Base-by-base conservation (phyloP, 2,329 filamentous ascomycete genomes). In the Lachnellula hyalina region DNA sequence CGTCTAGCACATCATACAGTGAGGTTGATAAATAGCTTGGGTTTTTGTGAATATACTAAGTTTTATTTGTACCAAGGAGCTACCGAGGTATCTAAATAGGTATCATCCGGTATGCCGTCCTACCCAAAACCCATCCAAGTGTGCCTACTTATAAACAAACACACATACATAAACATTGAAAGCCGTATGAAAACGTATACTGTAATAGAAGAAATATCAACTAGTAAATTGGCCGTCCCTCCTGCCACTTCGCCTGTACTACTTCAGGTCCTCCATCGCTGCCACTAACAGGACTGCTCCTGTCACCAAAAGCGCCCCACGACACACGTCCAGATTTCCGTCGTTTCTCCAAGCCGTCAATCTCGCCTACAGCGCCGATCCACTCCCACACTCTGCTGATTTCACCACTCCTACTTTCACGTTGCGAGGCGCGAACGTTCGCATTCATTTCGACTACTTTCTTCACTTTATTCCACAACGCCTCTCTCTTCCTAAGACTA, bases 361-460 rank as follows among this genome's bases (percentile, higher is more conserved):
- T 15, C 38, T 53, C 76, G 17, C 74, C 70, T 17, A 77, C 73
- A 14, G 82, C 80, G 1, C 84, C 84, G 58, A 87, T 86, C 84
- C 84, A 87, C 67, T 87, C 84, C 84, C 84, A 87, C 1, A 83
- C 84, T 28, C 83, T 75, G 28, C 82, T 82, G 32, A 87, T 79
- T 66, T 87, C 84, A 35, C 84, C 84, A 62, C 78, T 85, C 51
- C 77, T 74, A 47, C 86, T 72, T 80, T 87, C 75, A 76, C 91
- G 74, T 80, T 92, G 72, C 73, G 80, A 77, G 0, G 81, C 89
- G 42, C 94, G 82, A 15, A 99, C 87, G 67, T 99, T 99, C 57
- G 89, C 88, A 70, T 99, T 99, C 71, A 86, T 85, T 72, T 99
- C 94, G 0, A 99, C 92, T 51, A 97, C 87, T 50, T 78, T 82